phyloP scores from a whole-genome alignment of 2,329 filamentous ascomycete species.

The Sporothrix luriei region DNA sequence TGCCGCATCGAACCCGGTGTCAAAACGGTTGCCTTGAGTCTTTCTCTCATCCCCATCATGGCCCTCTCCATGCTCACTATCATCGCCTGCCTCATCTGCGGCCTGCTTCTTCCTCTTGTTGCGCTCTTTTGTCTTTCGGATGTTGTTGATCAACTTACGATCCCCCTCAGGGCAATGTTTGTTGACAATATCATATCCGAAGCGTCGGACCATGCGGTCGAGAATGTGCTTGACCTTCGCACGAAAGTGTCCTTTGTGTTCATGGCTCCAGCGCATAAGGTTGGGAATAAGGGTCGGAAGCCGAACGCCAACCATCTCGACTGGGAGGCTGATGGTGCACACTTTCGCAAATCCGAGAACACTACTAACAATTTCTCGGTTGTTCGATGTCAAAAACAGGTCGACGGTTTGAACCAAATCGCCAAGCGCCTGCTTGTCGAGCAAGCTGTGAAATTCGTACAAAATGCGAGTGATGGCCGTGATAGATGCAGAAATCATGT shows the following conservation, averaged over 20 bases:
- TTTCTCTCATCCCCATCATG: conserved; percentile 55
- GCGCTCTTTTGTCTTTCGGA: conserved; percentile 91
- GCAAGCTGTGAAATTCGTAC: conserved; percentile 78
- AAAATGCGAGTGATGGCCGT: conserved; percentile 91
- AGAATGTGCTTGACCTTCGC: conserved; percentile 98
- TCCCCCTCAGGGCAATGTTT: conserved; percentile 81
- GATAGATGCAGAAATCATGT: conserved; percentile 98
- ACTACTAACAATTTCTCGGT: conserved; percentile 92
- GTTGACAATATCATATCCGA: conserved; percentile 80
- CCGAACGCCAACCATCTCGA: conserved; percentile 75
- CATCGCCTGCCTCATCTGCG: conserved; percentile 55
- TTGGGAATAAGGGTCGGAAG: conserved; percentile 80
- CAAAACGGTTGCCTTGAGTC: conserved; percentile 66
- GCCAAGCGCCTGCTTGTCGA: conserved; percentile 69
- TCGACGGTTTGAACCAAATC: conserved; percentile 95
- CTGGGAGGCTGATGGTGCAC: conserved; percentile 81
- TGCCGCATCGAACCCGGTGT: conserved; percentile 94
- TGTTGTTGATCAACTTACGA: conserved; percentile 87
- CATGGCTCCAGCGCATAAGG: conserved; percentile 92
- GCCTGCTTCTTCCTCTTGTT: conserved; percentile 85
- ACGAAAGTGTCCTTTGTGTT: conserved; percentile 97
- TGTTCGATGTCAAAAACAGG: conserved; percentile 93
- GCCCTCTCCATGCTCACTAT: conserved; percentile 54
- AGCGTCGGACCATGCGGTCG: conserved; percentile 89
- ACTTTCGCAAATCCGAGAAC: conserved; percentile 97